A percentile compares a stretch with the other conserved stretches of the same genome.
These are phyloP conservation scores for Trifolium subterraneum DNA, from an alignment of 306 rosid species.

Conservation along the genomic window DNA sequence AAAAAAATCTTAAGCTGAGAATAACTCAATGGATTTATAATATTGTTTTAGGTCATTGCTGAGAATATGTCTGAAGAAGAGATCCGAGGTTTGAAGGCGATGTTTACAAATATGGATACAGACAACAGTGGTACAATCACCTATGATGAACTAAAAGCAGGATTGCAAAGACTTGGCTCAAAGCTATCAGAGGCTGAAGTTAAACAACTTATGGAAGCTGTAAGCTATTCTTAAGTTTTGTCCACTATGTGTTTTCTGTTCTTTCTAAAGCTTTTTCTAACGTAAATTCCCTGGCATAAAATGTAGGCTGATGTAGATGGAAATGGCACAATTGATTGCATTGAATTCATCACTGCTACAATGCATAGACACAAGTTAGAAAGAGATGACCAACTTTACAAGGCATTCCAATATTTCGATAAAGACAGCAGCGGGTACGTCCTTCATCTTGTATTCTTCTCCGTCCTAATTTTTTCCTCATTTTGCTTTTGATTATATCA, in stretches of 20 bases:
- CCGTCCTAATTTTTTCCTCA: not conserved
- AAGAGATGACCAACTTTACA: slow-evolving; percentile 84
- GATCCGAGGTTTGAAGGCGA: slow-evolving; percentile 88
- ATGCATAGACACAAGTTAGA: slow-evolving; percentile 93
- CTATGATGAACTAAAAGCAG: slow-evolving; percentile 83
- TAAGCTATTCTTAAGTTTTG: slow-evolving; percentile 43
- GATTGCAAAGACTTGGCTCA: slow-evolving; percentile 88
- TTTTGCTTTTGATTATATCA: not conserved
- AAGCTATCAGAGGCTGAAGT: slow-evolving; percentile 87
- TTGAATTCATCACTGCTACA: slow-evolving; percentile 91
- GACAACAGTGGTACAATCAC: slow-evolving; percentile 90
- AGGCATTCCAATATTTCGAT: slow-evolving; percentile 90
- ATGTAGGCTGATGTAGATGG: slow-evolving; percentile 96
- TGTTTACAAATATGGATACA: slow-evolving; percentile 89
- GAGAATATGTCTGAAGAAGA: slow-evolving; percentile 90
- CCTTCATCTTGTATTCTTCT: slow-evolving; percentile 29
- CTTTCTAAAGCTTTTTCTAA: not conserved
- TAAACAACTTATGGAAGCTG: slow-evolving; percentile 95
- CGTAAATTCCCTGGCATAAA: slow-evolving; percentile 4
- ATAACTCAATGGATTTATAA: slow-evolving; percentile 5
- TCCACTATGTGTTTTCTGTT: not conserved
- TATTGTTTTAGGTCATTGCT: slow-evolving; percentile 73
- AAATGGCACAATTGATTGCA: slow-evolving; percentile 83
- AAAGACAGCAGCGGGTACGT: slow-evolving; percentile 85
- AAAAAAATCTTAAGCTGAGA: no score